Percentiles rank a stretch among this genome's conserved stretches.
Conservation (phyloP, 345 rosid species). For the Camelina neglecta region DNA sequence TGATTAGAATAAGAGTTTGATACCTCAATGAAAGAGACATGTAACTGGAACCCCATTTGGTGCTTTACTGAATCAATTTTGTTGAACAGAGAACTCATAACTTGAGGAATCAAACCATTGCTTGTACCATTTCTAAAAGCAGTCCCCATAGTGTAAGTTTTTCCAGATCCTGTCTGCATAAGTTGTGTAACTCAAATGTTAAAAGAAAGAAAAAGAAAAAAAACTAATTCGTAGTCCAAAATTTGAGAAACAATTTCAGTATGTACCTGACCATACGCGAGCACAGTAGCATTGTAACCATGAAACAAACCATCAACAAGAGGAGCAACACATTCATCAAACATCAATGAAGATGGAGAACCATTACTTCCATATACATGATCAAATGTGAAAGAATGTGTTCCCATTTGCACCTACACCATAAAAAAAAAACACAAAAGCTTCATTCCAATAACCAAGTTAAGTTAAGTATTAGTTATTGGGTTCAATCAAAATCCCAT, state of each 20-base stretch:
- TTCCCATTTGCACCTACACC: slow-evolving; percentile 75
- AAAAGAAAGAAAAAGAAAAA: neutral
- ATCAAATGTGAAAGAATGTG: slow-evolving; percentile 82
- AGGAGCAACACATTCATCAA: slow-evolving; percentile 72
- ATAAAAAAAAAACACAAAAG: slow-evolving; percentile 14
- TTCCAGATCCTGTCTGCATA: slow-evolving; percentile 88
- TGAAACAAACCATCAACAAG: slow-evolving; percentile 79
- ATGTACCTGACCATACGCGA: slow-evolving; percentile 89
- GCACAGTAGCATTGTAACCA: slow-evolving; percentile 86
- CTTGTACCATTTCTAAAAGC: slow-evolving; percentile 64
- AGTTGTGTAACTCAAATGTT: slow-evolving; percentile 29
- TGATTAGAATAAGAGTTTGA: neutral
- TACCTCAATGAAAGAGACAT: slow-evolving; percentile 92
- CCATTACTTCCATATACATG: slow-evolving; percentile 75
- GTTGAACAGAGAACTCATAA: slow-evolving; percentile 65
- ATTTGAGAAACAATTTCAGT: neutral
- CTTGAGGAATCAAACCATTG: slow-evolving; percentile 75
- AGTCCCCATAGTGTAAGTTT: slow-evolving; percentile 90
- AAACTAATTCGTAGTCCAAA: neutral
- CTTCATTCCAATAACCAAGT: too few species aligned
- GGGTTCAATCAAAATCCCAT: neutral
- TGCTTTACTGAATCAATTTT: slow-evolving; percentile 64
- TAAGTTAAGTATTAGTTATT: too few species aligned
- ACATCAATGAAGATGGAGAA: slow-evolving; percentile 63
- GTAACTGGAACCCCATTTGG: slow-evolving; percentile 67